These are phyloP conservation scores for Tolypocladium album DNA, from an alignment of 2,329 filamentous ascomycete species.

Conservation along the genomic window DNA sequence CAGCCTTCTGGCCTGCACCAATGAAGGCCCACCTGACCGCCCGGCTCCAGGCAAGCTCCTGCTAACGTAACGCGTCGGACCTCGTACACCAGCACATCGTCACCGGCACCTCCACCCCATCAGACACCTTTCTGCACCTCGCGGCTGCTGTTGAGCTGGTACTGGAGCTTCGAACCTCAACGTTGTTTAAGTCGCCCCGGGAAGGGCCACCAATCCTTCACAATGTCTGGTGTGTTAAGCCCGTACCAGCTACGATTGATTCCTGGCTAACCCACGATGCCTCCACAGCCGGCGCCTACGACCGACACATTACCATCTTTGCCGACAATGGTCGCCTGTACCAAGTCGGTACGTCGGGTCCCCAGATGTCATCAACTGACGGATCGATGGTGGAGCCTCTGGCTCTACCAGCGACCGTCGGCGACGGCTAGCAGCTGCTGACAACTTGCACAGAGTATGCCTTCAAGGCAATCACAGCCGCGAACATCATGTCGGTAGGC, in stretches of 20 bases:
- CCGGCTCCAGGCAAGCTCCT: slow-evolving; percentile 35
- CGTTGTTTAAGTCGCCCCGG: slow-evolving; percentile 2
- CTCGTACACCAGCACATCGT: slow-evolving; percentile 10
- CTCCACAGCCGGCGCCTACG: slow-evolving; percentile 61
- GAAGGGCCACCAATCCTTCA: slow-evolving; percentile 19
- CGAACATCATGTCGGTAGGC: slow-evolving; percentile 97
- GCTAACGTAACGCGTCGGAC: slow-evolving; percentile 36
- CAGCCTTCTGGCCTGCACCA: slow-evolving; percentile 18
- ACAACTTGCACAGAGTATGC: slow-evolving; percentile 70
- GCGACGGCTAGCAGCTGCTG: not conserved
- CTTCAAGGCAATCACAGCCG: slow-evolving; percentile 98
- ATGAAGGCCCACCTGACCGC: slow-evolving; percentile 18
- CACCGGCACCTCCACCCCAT: slow-evolving; percentile 2
- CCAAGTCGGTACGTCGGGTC: slow-evolving; percentile 79
- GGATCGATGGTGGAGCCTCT: not conserved
- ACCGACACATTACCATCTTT: slow-evolving; percentile 99
- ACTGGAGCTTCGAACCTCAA: not conserved
- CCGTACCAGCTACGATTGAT: not conserved
- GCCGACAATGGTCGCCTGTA: slow-evolving; percentile 97
- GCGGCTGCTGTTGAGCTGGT: not conserved
- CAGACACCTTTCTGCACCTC: slow-evolving; percentile 2
- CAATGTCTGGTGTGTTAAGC: slow-evolving; percentile 39
- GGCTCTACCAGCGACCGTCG: not conserved
- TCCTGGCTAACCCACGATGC: slow-evolving; percentile 15
- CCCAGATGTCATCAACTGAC: not conserved